phyloP scores from a whole-genome alignment of 2,329 filamentous ascomycete species.

The Xenoacremonium recifei region DNA sequence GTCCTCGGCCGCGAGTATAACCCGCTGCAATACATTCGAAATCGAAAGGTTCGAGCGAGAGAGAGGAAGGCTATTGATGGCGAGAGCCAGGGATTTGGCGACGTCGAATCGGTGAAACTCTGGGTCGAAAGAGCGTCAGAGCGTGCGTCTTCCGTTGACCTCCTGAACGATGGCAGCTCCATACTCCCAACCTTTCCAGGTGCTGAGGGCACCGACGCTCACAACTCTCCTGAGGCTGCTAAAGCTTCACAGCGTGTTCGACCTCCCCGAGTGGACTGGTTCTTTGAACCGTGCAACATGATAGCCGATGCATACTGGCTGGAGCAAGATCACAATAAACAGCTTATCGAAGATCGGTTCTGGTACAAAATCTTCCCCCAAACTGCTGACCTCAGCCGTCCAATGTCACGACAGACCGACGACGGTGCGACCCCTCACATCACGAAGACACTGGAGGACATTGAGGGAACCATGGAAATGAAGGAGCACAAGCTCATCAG shows the following conservation, averaged over 20 bases:
- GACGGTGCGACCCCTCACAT: conserved; percentile 26
- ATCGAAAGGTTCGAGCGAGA: conserved; percentile 78
- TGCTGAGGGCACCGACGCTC: conserved; percentile 44
- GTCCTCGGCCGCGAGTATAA: conserved; percentile 75
- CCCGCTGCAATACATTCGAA: conserved; percentile 88
- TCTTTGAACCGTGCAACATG: conserved; percentile 77
- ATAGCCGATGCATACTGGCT: conserved; percentile 90
- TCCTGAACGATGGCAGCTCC: conserved; percentile 20
- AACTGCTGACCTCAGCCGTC: conserved; percentile 25
- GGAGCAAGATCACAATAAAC: conserved; percentile 78
- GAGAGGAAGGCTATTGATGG: conserved; percentile 74
- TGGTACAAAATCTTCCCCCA: conserved; percentile 70
- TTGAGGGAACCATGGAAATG: conserved; percentile 17
- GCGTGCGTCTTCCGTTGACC: conserved; percentile 26
- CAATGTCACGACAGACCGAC: conserved; percentile 31
- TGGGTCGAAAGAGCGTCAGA: conserved; percentile 72
- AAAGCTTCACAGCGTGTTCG: conserved; percentile 57
- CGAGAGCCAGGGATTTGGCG: conserved; percentile 72
- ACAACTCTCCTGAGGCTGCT: conserved; percentile 42
- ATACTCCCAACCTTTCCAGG: conserved; percentile 44
- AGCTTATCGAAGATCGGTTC: conserved; percentile 74
- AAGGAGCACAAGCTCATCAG: conserved; percentile 21
- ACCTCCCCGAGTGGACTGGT: conserved; percentile 81
- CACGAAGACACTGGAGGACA: conserved; percentile 23
- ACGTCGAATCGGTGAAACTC: conserved; percentile 66